These are phyloP conservation scores for Plasmodium gonderi DNA, from an alignment of 169 alveolate species.

Conservation along the genomic window DNA sequence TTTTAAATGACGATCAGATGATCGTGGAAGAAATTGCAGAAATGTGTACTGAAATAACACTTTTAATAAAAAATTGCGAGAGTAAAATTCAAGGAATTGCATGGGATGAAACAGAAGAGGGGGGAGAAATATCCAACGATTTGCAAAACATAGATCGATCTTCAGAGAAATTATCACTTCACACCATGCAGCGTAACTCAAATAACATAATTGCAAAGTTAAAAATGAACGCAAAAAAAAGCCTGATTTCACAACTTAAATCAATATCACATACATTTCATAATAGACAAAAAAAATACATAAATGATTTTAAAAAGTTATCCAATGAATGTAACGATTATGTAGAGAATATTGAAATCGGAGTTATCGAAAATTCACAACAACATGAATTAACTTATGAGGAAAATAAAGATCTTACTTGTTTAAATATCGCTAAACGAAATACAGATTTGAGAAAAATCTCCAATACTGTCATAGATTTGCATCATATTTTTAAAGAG, in stretches of 20 bases:
- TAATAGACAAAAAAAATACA: constrained; percentile 78
- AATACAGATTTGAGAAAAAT: constrained; percentile 82
- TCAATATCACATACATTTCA: constrained; percentile 79
- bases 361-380: not conserved
- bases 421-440: constrained; percentile 75
- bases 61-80: constrained; percentile 47
- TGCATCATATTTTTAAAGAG: constrained; percentile 85
- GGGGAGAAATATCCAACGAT: too few species aligned
- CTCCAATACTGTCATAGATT: constrained; percentile 81
- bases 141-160: too few species aligned
- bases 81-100: constrained; percentile 50
- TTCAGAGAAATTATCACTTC: too few species aligned
- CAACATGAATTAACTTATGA: constrained; percentile 48
- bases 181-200: not conserved
- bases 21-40: constrained; percentile 64
- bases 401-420: constrained; percentile 63
- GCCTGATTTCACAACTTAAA: constrained; percentile 79
- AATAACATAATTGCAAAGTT: constrained; percentile 47
- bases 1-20: constrained; percentile 68
- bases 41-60: constrained; percentile 43
- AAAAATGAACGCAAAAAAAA: constrained; percentile 81
- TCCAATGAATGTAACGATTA: constrained; percentile 62
- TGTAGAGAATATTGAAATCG: constrained; percentile 17
- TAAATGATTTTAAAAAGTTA: constrained; percentile 77
- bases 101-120: not conserved